A percentile compares a stretch with the other conserved stretches of the same genome.
Evolutionary conservation across 2,329 filamentous ascomycete species (phyloP).

Genomic region (Alternaria hordeiaustralica): DNA sequence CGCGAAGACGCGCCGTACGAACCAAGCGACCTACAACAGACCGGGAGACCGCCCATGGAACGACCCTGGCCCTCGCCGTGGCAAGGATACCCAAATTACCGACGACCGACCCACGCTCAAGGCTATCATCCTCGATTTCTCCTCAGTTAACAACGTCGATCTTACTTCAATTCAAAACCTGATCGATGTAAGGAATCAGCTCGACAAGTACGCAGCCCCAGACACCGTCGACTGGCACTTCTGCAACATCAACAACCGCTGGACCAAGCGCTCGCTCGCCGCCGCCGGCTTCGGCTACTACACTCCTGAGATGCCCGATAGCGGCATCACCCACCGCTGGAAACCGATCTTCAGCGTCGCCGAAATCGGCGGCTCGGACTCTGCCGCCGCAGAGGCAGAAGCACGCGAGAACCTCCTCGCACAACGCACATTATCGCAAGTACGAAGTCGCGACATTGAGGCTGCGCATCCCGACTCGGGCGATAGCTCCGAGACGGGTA

Average conservation of each 20-base stretch:
- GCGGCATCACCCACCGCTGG: constrained; percentile 71
- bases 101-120: constrained; percentile 73
- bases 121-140: constrained; percentile 92
- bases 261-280: constrained; percentile 90
- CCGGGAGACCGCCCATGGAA: constrained; percentile 88
- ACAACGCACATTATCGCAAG: constrained; percentile 51
- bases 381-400: constrained; percentile 75
- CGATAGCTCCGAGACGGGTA: constrained; percentile 28
- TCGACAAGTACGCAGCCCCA: constrained; percentile 85
- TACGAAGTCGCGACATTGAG: constrained; percentile 51
- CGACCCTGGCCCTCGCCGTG: constrained; percentile 77
- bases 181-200: constrained; percentile 93
- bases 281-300: constrained; percentile 92
- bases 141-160: constrained; percentile 92
- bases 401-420: constrained; percentile 63
- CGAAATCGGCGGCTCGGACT: constrained; percentile 77
- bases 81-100: constrained; percentile 51
- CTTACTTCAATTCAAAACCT: constrained; percentile 91
- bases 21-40: constrained; percentile 65
- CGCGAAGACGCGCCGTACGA: constrained; percentile 76
- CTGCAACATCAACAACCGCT: constrained; percentile 87
- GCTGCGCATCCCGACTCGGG: constrained; percentile 23
- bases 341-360: constrained; percentile 93
- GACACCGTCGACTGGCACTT: constrained; percentile 94
- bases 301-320: constrained; percentile 58